phyloP scores from a whole-genome alignment of 352 stramenopile genomes.

The Pythium pyrilobum region DNA sequence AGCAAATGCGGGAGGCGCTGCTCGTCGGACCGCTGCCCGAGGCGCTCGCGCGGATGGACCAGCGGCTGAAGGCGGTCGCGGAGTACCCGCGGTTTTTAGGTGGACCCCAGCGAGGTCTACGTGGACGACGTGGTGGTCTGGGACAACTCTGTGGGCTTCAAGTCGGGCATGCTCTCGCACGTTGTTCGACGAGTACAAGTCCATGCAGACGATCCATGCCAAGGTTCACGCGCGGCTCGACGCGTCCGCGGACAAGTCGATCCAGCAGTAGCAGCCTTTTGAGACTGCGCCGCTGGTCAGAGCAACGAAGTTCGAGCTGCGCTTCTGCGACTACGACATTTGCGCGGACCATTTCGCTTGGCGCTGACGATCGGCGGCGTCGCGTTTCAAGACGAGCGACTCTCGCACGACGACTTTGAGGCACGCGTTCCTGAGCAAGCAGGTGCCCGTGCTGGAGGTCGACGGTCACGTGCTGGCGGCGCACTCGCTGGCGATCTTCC shows the following conservation, averaged over 20 bases:
- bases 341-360: constrained; percentile 11
- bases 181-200: background rate
- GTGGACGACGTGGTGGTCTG: constrained; percentile 18
- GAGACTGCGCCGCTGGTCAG: no score
- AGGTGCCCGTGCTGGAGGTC: constrained; percentile 24
- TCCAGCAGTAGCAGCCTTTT: background rate
- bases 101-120: background rate
- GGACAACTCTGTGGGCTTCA: constrained; percentile 2
- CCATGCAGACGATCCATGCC: constrained; percentile 6
- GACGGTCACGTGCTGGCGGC: constrained; percentile 9
- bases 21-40: background rate
- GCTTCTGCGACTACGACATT: constrained; percentile 5
- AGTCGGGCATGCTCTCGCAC: background rate
- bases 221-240: background rate
- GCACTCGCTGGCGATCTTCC: constrained; percentile 47
- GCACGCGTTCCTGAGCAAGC: constrained; percentile 18
- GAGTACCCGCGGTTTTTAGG: background rate
- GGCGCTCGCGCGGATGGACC: background rate
- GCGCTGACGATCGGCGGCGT: constrained; percentile 23
- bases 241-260: background rate
- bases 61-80: background rate
- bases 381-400: constrained; percentile 32
- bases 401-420: constrained; percentile 16
- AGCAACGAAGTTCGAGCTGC: background rate
- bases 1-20: constrained; percentile 5